Base-by-base conservation (phyloP, 2,329 filamentous ascomycete species). In the Talaromyces sp. region DNA sequence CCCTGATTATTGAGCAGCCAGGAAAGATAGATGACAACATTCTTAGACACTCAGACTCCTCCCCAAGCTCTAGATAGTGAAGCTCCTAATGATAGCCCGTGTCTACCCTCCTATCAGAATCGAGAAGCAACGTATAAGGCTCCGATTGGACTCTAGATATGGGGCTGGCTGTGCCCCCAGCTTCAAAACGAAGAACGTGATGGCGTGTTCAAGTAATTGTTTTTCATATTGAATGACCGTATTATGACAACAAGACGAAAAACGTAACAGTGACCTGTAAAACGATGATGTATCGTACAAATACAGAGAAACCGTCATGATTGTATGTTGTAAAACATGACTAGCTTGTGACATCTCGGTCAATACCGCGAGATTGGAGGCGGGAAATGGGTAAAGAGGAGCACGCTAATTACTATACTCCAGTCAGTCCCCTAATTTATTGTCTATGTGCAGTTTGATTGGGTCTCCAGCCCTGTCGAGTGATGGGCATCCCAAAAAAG, bases 311-410 rank as follows among this genome's bases (percentile, higher is more conserved):
- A 39, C 10, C 11, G 52, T 39, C 33, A 39, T 56, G n/a, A 14
- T 56, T n/a, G 52, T 56, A 56, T 39, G 33, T 37, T n/a, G n/a
- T 22, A 37, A 39, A 56, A 56, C 52, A 19, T 56, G 33, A 56
- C 52, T 22, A 56, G 33, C n/a, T 14, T 11, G 52, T 56, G 52
- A 56, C 52, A 16, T 14, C 3, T 24, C 31, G 39, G 52, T 37
- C 52, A 37, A 37, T 56, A 37, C 52, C 2, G n/a, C n/a, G 10
- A 22, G 33, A 24, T 3, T 8, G 52, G 3, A 6, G 9, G 1
- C 24, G 6, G 13, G n/a, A 13, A 37, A 35, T 19, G 50, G 16
- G 27, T 31, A 31, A 7, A 35, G 14, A 37, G 22, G 31, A 14
- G 50, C 31, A 22, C 10, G n/a, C 31, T 22, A 56, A 5, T 22